Conservation (phyloP, 768 basidiomycete species). For the Hysterangium stoloniferum region DNA sequence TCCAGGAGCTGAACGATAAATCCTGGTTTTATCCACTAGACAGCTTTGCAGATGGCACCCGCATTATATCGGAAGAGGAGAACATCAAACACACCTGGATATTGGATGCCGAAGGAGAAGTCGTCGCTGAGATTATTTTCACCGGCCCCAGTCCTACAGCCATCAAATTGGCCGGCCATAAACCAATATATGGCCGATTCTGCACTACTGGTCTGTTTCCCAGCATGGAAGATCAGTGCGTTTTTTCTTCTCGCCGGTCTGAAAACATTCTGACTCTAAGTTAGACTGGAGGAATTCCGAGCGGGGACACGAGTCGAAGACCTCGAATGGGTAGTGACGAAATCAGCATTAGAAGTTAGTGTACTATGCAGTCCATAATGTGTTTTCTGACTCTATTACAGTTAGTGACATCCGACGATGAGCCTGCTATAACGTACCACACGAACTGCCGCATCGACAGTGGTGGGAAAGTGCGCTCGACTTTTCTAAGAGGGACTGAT, state of each 20-base stretch:
- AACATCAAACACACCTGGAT: background rate
- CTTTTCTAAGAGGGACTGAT: background rate
- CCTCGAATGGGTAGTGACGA: no score
- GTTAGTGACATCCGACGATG: background rate
- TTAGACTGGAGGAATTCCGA: background rate
- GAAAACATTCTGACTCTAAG: background rate
- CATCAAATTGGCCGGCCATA: background rate
- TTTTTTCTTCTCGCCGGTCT: background rate
- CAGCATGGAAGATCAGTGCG: background rate
- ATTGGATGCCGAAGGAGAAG: background rate
- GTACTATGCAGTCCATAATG: no score
- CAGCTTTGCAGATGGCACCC: background rate
- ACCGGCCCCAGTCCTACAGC: background rate
- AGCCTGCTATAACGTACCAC: background rate
- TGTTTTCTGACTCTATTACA: no score
- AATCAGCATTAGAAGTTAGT: no score
- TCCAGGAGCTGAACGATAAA: no score
- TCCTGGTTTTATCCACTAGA: background rate
- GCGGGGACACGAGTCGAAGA: no score
- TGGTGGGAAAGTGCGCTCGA: background rate
- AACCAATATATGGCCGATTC: background rate
- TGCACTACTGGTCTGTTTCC: background rate
- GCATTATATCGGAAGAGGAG: background rate
- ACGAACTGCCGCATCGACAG: background rate
- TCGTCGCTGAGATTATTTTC: background rate